These are phyloP conservation scores for Aureobasidium sp. DNA, from an alignment of 2,329 filamentous ascomycete genomes.

Conservation along the genomic window DNA sequence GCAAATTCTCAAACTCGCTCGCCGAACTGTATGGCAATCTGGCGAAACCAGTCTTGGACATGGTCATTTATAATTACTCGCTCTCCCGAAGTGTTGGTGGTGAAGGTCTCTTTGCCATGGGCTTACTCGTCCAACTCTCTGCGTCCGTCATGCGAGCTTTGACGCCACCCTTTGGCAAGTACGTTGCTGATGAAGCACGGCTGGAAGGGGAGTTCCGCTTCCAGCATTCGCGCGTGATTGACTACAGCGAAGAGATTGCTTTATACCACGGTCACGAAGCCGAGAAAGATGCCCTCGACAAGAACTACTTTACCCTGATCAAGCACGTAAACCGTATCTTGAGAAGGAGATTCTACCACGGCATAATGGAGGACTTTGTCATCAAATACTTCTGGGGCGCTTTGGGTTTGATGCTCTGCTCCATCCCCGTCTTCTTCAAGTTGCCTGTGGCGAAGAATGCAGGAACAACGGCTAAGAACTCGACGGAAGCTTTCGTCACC, in stretches of 20 bases:
- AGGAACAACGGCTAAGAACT: constrained; percentile 26
- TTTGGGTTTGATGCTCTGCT: constrained; percentile 81
- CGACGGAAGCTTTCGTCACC: constrained; percentile 65
- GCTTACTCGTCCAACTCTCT: constrained; percentile 82
- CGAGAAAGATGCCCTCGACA: constrained; percentile 93
- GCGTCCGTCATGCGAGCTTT: constrained; percentile 88
- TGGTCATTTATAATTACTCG: constrained; percentile 94
- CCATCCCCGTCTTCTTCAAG: constrained; percentile 91
- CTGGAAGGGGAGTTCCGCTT: constrained; percentile 95
- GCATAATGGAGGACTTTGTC: constrained; percentile 99
- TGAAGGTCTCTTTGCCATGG: constrained; percentile 93
- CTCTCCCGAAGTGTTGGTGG: constrained; percentile 91
- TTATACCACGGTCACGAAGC: constrained; percentile 85
- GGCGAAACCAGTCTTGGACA: constrained; percentile 88
- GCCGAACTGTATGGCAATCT: constrained; percentile 94
- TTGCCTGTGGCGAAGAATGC: constrained; percentile 60
- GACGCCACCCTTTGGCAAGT: constrained; percentile 94
- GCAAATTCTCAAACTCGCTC: constrained; percentile 89
- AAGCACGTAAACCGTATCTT: constrained; percentile 98
- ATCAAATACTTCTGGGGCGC: constrained; percentile 99
- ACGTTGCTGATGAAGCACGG: constrained; percentile 89
- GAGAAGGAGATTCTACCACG: constrained; percentile 83
- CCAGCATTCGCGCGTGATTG: constrained; percentile 87
- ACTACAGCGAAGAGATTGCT: constrained; percentile 91
- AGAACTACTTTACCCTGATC: constrained; percentile 97